Conservation (phyloP, 1,139 yeast genomes). For the Magnusiomyces ingens region DNA sequence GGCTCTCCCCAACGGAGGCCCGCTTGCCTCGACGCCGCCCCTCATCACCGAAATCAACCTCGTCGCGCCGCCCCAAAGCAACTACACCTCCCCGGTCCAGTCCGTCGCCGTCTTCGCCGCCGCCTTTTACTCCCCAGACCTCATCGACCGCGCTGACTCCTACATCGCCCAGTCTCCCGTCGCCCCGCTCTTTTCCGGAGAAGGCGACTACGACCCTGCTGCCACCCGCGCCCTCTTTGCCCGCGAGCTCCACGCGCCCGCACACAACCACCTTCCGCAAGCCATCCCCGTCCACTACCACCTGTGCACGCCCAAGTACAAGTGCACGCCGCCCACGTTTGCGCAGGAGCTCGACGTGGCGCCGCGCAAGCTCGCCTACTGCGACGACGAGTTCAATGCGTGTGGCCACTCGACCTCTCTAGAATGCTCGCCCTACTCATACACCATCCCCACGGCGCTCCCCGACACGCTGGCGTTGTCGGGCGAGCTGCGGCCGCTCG, state of each 20-base stretch:
- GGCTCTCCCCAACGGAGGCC: neutral
- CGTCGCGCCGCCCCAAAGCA: constrained; percentile 17
- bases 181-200: constrained; percentile 6
- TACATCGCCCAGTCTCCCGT: constrained; percentile 11
- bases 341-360: constrained; percentile 7
- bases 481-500: constrained; percentile 16
- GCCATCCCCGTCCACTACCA: constrained; percentile 6
- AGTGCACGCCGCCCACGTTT: constrained; percentile 5
- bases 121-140: constrained; percentile 7
- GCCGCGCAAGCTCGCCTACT: neutral
- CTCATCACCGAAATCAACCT: constrained; percentile 15
- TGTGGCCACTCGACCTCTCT: neutral
- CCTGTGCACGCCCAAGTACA: constrained; percentile 12
- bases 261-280: neutral
- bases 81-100: constrained; percentile 20
- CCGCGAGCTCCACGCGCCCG: neutral
- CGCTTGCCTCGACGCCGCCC: neutral
- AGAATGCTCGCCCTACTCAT: neutral
- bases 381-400: neutral
- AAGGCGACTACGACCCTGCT: neutral
- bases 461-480: neutral
- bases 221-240: neutral
- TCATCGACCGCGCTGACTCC: constrained; percentile 12
- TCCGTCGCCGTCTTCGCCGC: constrained; percentile 16
- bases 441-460: neutral